phyloP scores from a whole-genome alignment of 2,329 filamentous ascomycete genomes.

The Aciculosporium take region DNA sequence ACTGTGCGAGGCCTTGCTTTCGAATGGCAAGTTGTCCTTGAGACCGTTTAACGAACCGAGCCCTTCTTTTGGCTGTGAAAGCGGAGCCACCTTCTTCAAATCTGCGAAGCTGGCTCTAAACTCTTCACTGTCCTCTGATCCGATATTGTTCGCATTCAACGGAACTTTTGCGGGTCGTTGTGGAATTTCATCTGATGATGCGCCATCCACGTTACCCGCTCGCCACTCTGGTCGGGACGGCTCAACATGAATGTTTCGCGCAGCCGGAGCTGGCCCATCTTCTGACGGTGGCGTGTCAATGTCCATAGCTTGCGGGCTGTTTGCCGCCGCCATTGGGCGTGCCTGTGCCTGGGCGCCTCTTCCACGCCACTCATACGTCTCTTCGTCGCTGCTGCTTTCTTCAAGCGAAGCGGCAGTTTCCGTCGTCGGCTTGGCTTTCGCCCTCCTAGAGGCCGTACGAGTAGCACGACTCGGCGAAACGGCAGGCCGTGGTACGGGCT shows the following conservation, averaged over 20 bases:
- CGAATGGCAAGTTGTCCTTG: slow-evolving; percentile 41
- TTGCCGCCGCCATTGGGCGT: slow-evolving; percentile 12
- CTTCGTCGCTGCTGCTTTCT: slow-evolving; percentile 32
- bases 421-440: slow-evolving; percentile 38
- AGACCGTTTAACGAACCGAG: slow-evolving; percentile 41
- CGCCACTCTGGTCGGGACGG: slow-evolving; percentile 46
- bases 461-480: slow-evolving; percentile 29
- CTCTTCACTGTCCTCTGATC: slow-evolving; percentile 42
- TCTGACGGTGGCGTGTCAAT: slow-evolving; percentile 38
- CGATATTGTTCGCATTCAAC: slow-evolving; percentile 24
- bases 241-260: slow-evolving; percentile 42
- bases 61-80: slow-evolving; percentile 31
- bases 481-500: slow-evolving; percentile 22
- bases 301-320: slow-evolving; percentile 49
- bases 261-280: slow-evolving; percentile 14
- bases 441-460: slow-evolving; percentile 40
- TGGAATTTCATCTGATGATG: slow-evolving; percentile 12
- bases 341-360: slow-evolving; percentile 19
- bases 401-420: slow-evolving; percentile 33
- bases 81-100: slow-evolving; percentile 41
- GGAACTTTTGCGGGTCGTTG: slow-evolving; percentile 8
- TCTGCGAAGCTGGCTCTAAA: slow-evolving; percentile 40
- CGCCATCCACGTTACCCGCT: slow-evolving; percentile 28
- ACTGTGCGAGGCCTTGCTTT: slow-evolving; percentile 33
- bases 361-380: slow-evolving; percentile 20